Conservation (phyloP, 2,329 filamentous ascomycete genomes). For the Trichoderma lentiforme region DNA sequence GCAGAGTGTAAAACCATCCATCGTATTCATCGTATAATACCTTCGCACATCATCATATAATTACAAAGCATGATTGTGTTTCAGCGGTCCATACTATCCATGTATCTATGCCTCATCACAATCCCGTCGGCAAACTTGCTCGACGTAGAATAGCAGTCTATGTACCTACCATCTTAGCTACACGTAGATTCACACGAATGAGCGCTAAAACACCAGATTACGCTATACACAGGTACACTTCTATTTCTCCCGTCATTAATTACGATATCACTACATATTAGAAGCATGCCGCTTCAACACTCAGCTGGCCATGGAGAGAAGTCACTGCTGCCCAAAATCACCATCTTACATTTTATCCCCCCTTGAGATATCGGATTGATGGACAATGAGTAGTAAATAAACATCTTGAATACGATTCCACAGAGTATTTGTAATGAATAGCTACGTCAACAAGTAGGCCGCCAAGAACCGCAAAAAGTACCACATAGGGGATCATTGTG, state of each 20-base stretch:
- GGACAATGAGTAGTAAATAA: too few relatives aligned
- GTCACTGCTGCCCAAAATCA: neutral
- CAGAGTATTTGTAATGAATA: neutral
- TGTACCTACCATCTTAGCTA: neutral
- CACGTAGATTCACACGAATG: neutral
- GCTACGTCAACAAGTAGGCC: neutral
- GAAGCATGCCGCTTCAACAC: neutral
- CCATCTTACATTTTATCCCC: fast-evolving
- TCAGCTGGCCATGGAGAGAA: neutral
- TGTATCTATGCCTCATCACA: neutral
- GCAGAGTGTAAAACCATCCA: neutral
- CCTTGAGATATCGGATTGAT: neutral
- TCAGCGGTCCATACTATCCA: neutral
- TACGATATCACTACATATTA: neutral
- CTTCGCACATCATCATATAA: neutral
- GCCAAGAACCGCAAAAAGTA: neutral
- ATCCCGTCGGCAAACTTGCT: neutral
- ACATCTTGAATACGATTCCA: neutral
- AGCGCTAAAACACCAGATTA: neutral
- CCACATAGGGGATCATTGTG: neutral
- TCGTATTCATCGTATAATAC: neutral
- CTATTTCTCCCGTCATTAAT: neutral
- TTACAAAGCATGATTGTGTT: neutral
- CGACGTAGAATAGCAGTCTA: neutral
- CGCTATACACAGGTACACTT: neutral